phyloP scores from a whole-genome alignment of 2,329 filamentous ascomycete genomes.

The Penicillium sp. region DNA sequence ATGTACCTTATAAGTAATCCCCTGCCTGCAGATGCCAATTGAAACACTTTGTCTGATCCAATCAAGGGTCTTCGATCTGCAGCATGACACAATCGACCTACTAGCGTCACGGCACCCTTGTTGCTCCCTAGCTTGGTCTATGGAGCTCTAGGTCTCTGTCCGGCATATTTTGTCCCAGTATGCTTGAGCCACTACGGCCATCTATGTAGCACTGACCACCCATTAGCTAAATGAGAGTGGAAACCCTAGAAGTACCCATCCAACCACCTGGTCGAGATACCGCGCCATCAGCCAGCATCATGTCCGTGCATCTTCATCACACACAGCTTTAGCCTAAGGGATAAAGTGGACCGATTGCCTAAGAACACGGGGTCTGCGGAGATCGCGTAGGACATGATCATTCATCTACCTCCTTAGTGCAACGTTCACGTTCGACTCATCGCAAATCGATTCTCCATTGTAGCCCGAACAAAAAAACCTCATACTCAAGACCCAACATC shows the following conservation, averaged over 20 bases:
- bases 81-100: too few species aligned
- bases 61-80: too few species aligned
- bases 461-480: neutral
- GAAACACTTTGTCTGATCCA: too few species aligned
- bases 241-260: neutral
- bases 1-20: too few species aligned
- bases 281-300: neutral
- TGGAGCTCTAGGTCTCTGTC: neutral
- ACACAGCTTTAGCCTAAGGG: neutral
- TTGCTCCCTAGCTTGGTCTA: too few species aligned
- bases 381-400: neutral
- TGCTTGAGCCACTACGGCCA: neutral
- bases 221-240: neutral
- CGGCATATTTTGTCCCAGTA: neutral
- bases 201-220: neutral
- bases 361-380: neutral
- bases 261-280: neutral
- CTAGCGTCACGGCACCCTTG: too few species aligned
- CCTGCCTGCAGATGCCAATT: too few species aligned
- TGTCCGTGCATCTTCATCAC: neutral
- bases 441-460: neutral
- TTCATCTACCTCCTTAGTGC: neutral
- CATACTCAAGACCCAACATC: neutral
- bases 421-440: neutral
- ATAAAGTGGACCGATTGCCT: neutral